Percentiles rank a stretch among this genome's conserved stretches.
These are phyloP conservation scores for Haplosporangium sp. DNA, from an alignment of 371 early-diverging fungal genomes.

Conservation along the genomic window DNA sequence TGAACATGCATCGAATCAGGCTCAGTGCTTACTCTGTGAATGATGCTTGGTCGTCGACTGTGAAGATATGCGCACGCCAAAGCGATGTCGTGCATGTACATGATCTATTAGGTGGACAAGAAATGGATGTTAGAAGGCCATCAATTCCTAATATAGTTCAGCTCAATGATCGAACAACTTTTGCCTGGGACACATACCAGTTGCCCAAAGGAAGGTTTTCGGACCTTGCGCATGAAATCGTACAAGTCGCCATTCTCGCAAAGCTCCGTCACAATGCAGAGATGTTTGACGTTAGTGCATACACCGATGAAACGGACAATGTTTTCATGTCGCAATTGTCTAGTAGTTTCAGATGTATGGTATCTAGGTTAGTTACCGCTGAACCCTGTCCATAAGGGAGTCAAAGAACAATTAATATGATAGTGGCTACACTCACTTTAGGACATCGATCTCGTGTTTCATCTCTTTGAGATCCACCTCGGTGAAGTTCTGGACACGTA, in stretches of 20 bases:
- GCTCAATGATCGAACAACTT: neutral
- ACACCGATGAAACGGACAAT: slow-evolving; percentile 82
- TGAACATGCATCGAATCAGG: neutral
- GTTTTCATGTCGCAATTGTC: slow-evolving; percentile 82
- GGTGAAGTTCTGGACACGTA: slow-evolving; percentile 74
- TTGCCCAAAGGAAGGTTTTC: slow-evolving; percentile 73
- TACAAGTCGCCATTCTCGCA: slow-evolving; percentile 82
- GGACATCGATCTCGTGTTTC: slow-evolving; percentile 80
- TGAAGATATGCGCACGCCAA: slow-evolving; percentile 58
- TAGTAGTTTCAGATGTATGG: slow-evolving; percentile 15
- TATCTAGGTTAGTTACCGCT: neutral
- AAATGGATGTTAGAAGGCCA: neutral
- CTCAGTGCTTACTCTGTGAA: slow-evolving; percentile 57
- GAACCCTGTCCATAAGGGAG: neutral
- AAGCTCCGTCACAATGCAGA: slow-evolving; percentile 81
- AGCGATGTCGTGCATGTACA: slow-evolving; percentile 88
- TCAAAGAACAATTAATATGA: neutral
- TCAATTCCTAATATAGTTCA: neutral
- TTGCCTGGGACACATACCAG: slow-evolving; percentile 40
- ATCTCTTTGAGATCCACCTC: slow-evolving; percentile 77
- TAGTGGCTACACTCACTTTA: slow-evolving; percentile 65
- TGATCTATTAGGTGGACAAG: slow-evolving; percentile 56
- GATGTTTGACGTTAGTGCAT: slow-evolving; percentile 71
- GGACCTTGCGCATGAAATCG: slow-evolving; percentile 75
- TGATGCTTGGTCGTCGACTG: slow-evolving; percentile 66